Percentiles rank a stretch among this genome's conserved stretches.
Conservation (phyloP, 352 stramenopile species). For the Phytophthora cactorum region DNA sequence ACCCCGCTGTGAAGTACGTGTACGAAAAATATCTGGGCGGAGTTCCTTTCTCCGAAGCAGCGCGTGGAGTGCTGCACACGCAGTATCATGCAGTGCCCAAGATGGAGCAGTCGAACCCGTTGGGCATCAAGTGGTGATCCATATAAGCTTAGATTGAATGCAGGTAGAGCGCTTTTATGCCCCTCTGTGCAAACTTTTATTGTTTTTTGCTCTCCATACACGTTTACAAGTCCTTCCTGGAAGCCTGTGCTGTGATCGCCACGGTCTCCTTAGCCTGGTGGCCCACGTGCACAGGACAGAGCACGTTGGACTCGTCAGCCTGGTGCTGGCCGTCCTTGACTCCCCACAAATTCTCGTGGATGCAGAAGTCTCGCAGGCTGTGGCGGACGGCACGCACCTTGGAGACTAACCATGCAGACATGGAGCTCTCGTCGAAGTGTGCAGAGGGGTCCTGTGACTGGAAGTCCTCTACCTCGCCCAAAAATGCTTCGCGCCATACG, state of each 20-base stretch:
- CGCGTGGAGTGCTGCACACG: conserved; percentile 72
- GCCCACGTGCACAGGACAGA: conserved; percentile 82
- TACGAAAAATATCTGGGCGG: conserved; percentile 86
- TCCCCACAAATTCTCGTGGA: conserved; percentile 87
- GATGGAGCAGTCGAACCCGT: conserved; percentile 83
- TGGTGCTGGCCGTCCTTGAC: conserved; percentile 78
- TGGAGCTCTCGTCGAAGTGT: conserved; percentile 53
- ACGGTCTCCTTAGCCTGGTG: conserved; percentile 73
- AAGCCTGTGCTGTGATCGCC: conserved; percentile 59
- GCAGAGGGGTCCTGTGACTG: conserved; percentile 45
- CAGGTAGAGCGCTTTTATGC: conserved; percentile 8
- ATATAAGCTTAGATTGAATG: conserved; percentile 23
- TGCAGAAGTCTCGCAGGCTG: conserved; percentile 78
- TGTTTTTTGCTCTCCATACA: conserved; percentile 27
- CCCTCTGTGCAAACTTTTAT: conserved; percentile 12
- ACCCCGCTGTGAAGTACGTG: conserved; percentile 78
- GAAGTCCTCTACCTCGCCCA: conserved; percentile 76
- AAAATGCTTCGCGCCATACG: conserved; percentile 75
- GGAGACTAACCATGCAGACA: conserved; percentile 67
- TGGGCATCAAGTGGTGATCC: conserved; percentile 90
- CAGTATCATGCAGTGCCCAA: conserved; percentile 87
- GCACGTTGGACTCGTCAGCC: conserved; percentile 71
- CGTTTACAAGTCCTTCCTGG: conserved; percentile 48
- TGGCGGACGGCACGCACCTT: conserved; percentile 73
- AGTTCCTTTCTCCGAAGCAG: conserved; percentile 73